Conservation (phyloP, 495 filamentous ascomycete genomes). For the Penicillium mononematosum region DNA sequence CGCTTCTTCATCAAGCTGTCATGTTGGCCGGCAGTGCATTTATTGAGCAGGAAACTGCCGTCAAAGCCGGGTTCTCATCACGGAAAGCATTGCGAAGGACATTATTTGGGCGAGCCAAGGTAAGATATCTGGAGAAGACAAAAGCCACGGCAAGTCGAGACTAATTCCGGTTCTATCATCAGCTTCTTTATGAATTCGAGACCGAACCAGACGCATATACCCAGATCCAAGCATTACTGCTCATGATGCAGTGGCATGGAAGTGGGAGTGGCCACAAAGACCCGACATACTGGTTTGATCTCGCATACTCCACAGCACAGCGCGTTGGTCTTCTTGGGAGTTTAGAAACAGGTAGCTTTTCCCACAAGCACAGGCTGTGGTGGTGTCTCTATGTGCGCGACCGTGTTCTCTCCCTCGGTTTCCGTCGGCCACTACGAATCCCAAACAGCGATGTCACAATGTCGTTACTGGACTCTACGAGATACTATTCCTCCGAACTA, state of each 20-base stretch:
- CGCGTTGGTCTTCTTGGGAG: conserved; percentile 1
- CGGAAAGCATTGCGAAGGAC: conserved; percentile 6
- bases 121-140: not conserved
- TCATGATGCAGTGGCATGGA: conserved; percentile 15
- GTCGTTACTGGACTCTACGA: conserved; percentile 8
- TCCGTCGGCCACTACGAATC: conserved; percentile 7
- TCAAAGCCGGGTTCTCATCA: conserved; percentile 1
- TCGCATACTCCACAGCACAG: conserved; percentile 13
- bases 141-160: not conserved
- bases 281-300: conserved; percentile 13
- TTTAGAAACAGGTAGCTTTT: conserved; percentile 10
- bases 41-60: conserved; percentile 2
- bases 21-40: conserved; percentile 13
- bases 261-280: conserved; percentile 4
- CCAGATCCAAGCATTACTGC: conserved; percentile 11
- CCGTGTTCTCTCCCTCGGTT: conserved; percentile 11
- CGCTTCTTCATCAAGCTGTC: conserved; percentile 7
- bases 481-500: conserved; percentile 11
- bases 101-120: conserved; percentile 6
- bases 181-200: conserved; percentile 12
- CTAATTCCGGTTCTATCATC: not conserved
- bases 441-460: conserved; percentile 10
- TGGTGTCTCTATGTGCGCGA: conserved; percentile 15
- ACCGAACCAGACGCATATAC: conserved; percentile 8
- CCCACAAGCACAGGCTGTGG: conserved; percentile 13